Evolutionary conservation across 2,329 filamentous ascomycete genomes (phyloP).

Genomic region (Stachybotrys elegans): DNA sequence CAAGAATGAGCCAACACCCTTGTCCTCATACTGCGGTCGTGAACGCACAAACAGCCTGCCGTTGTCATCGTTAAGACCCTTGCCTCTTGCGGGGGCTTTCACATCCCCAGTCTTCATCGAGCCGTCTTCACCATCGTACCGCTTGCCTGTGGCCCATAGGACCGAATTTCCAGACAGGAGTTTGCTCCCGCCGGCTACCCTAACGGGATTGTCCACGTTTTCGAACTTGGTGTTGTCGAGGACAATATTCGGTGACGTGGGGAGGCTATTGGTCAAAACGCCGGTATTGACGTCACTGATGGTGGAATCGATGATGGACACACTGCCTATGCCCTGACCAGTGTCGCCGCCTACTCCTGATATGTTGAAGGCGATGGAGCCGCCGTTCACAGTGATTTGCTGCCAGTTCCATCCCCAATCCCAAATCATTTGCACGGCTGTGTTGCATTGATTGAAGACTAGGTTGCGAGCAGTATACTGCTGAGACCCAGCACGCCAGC

Average conservation of each 20-base stretch:
- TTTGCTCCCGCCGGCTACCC: conserved; percentile 35
- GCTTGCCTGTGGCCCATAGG: conserved; percentile 7
- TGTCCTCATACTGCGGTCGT: conserved; percentile 29
- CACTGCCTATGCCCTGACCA: not conserved
- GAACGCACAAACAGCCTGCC: conserved; percentile 16
- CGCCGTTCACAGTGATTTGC: conserved; percentile 8
- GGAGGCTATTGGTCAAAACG: conserved; percentile 48
- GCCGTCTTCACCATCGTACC: conserved; percentile 8
- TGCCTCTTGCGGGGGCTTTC: conserved; percentile 2
- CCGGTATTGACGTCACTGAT: conserved; percentile 39
- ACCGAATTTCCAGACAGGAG: not conserved
- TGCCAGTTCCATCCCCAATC: conserved; percentile 62
- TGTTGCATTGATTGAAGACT: conserved; percentile 60
- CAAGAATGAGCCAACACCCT: not conserved
- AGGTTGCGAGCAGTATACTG: conserved; percentile 66
- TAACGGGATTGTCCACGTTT: conserved; percentile 58
- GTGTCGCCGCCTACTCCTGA: not conserved
- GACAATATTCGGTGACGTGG: not conserved
- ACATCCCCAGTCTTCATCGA: conserved; percentile 3
- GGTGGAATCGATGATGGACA: conserved; percentile 9
- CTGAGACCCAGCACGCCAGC: conserved; percentile 25
- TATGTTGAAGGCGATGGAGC: conserved; percentile 7
- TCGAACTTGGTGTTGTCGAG: not conserved
- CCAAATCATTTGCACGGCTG: conserved; percentile 66
- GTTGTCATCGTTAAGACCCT: conserved; percentile 8